These are phyloP conservation scores for Fusarium secorum DNA, from an alignment of 2,329 filamentous ascomycete genomes.

Conservation along the genomic window DNA sequence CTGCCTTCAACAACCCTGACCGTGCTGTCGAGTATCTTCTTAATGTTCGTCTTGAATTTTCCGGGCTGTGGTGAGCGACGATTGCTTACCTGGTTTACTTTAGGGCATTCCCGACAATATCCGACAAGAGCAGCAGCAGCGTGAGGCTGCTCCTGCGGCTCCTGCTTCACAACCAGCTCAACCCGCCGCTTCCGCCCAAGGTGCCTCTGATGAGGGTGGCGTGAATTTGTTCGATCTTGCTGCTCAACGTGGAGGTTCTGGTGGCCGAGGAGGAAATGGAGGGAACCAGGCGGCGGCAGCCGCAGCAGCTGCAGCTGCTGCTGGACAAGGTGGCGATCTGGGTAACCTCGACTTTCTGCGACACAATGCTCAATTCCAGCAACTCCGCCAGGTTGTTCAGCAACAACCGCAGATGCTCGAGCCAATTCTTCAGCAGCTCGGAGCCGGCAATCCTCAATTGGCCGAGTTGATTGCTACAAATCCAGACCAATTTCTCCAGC, in stretches of 20 bases:
- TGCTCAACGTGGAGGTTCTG: constrained; percentile 71
- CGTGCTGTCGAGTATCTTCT: constrained; percentile 96
- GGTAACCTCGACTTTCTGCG: constrained; percentile 92
- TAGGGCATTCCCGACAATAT: constrained; percentile 91
- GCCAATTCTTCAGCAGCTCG: constrained; percentile 95
- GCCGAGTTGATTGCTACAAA: constrained; percentile 91
- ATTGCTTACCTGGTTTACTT: constrained; percentile 12
- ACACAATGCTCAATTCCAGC: constrained; percentile 97
- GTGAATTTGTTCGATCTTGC: constrained; percentile 95
- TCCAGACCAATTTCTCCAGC: constrained; percentile 89
- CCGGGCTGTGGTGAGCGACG: neutral
- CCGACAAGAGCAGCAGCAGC: constrained; percentile 71
- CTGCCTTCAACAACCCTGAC: constrained; percentile 96
- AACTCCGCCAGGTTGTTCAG: constrained; percentile 95
- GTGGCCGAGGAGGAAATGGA: constrained; percentile 54
- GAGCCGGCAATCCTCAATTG: constrained; percentile 91
- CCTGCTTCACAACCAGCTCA: constrained; percentile 52
- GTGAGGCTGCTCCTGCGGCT: constrained; percentile 46
- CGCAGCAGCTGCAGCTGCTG: constrained; percentile 54
- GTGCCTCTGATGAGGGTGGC: constrained; percentile 68
- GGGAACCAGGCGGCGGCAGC: constrained; percentile 53
- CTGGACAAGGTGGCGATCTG: constrained; percentile 63
- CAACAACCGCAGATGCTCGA: constrained; percentile 99
- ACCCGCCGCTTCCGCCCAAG: constrained; percentile 50
- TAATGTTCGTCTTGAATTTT: constrained; percentile 65